Percentiles rank a stretch among this genome's conserved stretches.
Conservation (phyloP, 1,284 basidiomycete species). For the Ceratobasidium sp. region DNA sequence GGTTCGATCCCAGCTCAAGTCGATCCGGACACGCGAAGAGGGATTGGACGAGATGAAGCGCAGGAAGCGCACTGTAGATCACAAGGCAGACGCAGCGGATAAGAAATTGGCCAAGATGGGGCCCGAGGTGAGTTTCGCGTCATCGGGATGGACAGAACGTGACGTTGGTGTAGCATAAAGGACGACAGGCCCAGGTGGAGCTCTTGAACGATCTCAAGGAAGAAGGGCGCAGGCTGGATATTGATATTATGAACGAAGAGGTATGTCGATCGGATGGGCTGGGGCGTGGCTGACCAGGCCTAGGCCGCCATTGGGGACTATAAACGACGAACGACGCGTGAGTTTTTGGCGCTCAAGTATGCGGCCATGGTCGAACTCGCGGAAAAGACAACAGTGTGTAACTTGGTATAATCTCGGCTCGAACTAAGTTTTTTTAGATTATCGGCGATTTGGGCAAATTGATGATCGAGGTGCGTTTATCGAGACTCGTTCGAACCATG, state of each 20-base stretch:
- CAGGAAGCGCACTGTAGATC: conserved; percentile 59
- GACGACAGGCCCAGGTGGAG: conserved; percentile 77
- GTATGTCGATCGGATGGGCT: conserved; percentile 53
- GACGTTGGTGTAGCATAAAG: conserved; percentile 68
- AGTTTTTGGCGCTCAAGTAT: conserved; percentile 86
- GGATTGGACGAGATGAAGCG: conserved; percentile 77
- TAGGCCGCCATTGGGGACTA: conserved; percentile 69
- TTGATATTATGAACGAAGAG: conserved; percentile 85
- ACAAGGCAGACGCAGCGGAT: conserved; percentile 86
- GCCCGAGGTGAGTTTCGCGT: conserved; percentile 58
- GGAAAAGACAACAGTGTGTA: conserved; percentile 75
- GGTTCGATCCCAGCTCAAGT: conserved; percentile 78
- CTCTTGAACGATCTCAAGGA: conserved; percentile 73
- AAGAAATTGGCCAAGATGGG: conserved; percentile 91
- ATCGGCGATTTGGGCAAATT: conserved; percentile 82
- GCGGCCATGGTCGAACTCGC: conserved; percentile 86
- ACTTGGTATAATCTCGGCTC: neutral
- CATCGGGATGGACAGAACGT: neutral
- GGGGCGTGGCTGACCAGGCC: neutral
- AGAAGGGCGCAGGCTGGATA: conserved; percentile 81
- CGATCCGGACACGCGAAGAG: conserved; percentile 85
- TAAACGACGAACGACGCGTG: conserved; percentile 73
- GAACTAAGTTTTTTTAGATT: conserved; percentile 57
- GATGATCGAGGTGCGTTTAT: conserved; percentile 65
- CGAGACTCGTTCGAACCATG: neutral